phyloP scores from a whole-genome alignment of 2,329 filamentous ascomycete genomes.

The Phoma sp. region DNA sequence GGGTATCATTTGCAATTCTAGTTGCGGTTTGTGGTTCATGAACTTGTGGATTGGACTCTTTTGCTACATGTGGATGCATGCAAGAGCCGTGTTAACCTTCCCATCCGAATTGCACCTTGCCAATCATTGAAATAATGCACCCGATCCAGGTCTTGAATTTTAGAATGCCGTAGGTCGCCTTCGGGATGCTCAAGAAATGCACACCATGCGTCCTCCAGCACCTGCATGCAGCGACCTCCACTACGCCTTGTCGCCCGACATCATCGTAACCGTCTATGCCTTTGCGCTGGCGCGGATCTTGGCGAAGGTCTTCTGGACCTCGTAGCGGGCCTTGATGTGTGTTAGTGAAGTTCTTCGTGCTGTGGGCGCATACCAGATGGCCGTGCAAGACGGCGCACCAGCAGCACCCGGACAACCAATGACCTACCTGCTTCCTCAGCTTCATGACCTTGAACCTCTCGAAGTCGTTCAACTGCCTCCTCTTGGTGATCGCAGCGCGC shows the following conservation, averaged over 20 bases:
- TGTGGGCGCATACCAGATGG: not conserved
- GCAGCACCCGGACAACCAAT: not conserved
- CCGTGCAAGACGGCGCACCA: conserved; percentile 1
- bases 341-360: conserved; percentile 28
- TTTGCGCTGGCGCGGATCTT: conserved; percentile 68
- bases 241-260: conserved; percentile 39
- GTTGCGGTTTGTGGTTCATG: conserved; percentile 46
- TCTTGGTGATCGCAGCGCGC: conserved; percentile 82
- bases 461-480: conserved; percentile 94
- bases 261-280: conserved; percentile 46
- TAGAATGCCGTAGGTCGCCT: conserved; percentile 49
- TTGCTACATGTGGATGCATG: conserved; percentile 50
- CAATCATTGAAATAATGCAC: conserved; percentile 48
- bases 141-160: conserved; percentile 49
- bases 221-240: conserved; percentile 41
- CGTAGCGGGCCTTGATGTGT: conserved; percentile 74
- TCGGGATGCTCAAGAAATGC: conserved; percentile 50
- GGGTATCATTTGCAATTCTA: conserved; percentile 46
- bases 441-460: conserved; percentile 99
- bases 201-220: conserved; percentile 46
- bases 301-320: conserved; percentile 94
- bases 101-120: conserved; percentile 52
- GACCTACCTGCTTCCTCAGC: conserved; percentile 94
- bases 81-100: conserved; percentile 50
- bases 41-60: conserved; percentile 49